These are phyloP conservation scores for Rosa rugosa DNA, from an alignment of 306 rosid genomes.

Conservation along the genomic window DNA sequence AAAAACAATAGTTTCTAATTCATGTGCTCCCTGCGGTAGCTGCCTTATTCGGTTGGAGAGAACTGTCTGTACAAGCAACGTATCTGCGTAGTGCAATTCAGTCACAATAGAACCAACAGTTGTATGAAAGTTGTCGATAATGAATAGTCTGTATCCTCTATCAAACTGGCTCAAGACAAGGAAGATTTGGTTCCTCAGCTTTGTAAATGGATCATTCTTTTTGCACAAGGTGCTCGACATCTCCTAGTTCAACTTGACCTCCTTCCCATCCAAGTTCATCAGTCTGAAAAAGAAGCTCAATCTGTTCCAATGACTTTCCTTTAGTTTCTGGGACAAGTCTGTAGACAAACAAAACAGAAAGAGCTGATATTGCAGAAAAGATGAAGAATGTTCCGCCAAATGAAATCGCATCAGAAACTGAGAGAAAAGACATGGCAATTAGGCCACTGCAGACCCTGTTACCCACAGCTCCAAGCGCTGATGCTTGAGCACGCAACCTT, in stretches of 20 bases:
- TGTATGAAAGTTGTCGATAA: constrained; percentile 9
- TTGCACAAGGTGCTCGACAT: constrained; percentile 86
- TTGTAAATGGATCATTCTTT: constrained; percentile 30
- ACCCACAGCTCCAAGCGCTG: constrained; percentile 83
- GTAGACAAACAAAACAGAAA: constrained; percentile 65
- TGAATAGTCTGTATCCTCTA: constrained; percentile 11
- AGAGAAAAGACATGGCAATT: constrained; percentile 89
- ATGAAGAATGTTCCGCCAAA: constrained; percentile 69
- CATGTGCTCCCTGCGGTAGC: constrained; percentile 21
- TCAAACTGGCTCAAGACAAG: constrained; percentile 6
- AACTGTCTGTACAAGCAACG: constrained; percentile 24
- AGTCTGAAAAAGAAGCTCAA: constrained; percentile 71
- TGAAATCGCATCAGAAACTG: constrained; percentile 58
- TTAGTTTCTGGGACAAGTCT: constrained; percentile 79
- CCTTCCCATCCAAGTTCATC: constrained; percentile 42
- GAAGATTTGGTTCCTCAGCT: neutral
- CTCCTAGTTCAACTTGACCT: constrained; percentile 69
- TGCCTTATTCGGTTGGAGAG: constrained; percentile 16
- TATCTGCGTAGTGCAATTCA: constrained; percentile 19
- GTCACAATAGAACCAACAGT: neutral
- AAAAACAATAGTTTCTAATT: neutral
- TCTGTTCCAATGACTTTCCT: constrained; percentile 92
- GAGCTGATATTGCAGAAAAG: constrained; percentile 65
- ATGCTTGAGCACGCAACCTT: constrained; percentile 80
- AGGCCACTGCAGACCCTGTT: constrained; percentile 85